These are phyloP conservation scores for Tulasnella sp. DNA, from an alignment of 768 basidiomycete species.

Conservation along the genomic window DNA sequence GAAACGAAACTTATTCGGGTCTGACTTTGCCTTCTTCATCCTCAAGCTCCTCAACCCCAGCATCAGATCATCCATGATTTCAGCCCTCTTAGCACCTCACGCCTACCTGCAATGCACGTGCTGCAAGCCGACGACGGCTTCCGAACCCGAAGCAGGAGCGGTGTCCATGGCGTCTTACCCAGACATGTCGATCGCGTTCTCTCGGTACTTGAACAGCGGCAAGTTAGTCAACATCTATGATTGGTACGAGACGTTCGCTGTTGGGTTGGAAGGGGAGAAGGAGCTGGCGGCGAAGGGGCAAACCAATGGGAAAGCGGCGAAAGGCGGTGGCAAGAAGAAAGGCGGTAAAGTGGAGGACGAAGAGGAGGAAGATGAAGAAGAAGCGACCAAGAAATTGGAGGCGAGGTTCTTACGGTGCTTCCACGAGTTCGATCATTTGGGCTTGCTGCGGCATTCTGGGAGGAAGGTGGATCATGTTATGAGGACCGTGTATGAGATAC, in stretches of 20 bases:
- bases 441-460: conserved; percentile 77
- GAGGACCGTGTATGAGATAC: conserved; percentile 63
- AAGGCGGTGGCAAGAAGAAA: conserved; percentile 49
- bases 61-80: conserved; percentile 22
- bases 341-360: conserved; percentile 48
- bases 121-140: conserved; percentile 10
- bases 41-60: conserved; percentile 17
- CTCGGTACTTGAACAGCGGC: conserved; percentile 31
- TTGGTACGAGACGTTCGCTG: conserved; percentile 80
- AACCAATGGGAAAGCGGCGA: conserved; percentile 40
- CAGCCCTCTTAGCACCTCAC: conserved; percentile 18
- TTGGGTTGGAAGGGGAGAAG: conserved; percentile 64
- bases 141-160: too few relatives aligned
- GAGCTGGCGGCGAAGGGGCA: conserved; percentile 26
- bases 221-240: conserved; percentile 67
- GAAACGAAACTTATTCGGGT: neutral
- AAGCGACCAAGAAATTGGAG: conserved; percentile 55
- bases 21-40: neutral
- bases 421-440: conserved; percentile 81
- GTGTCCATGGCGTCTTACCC: conserved; percentile 11
- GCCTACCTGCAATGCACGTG: conserved; percentile 27
- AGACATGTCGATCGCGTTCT: conserved; percentile 29
- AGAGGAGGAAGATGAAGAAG: conserved; percentile 31
- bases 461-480: conserved; percentile 77
- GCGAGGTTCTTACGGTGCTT: conserved; percentile 77